phyloP scores from a whole-genome alignment of 768 basidiomycete species.

The Mycena crocata region DNA sequence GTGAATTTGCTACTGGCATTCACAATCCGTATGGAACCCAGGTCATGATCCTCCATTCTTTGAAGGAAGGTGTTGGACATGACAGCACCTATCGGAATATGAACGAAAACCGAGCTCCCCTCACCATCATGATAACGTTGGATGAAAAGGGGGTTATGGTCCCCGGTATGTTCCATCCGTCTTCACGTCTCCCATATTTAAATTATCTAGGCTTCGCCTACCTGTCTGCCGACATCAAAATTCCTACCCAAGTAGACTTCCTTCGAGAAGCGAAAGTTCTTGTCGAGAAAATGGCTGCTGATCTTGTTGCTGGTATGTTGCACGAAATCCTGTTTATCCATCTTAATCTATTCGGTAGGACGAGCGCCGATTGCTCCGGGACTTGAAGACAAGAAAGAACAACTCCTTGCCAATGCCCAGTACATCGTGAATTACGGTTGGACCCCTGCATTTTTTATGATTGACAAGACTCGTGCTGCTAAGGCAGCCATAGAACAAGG shows the following conservation, averaged over 20 bases:
- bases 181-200: neutral
- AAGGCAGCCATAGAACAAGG: constrained; percentile 10
- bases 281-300: constrained; percentile 18
- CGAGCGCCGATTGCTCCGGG: neutral
- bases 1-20: constrained; percentile 13
- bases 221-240: constrained; percentile 1
- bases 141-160: constrained; percentile 21
- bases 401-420: neutral
- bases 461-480: constrained; percentile 25
- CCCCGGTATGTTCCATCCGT: constrained; percentile 16
- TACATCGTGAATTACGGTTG: constrained; percentile 15
- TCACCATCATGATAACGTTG: constrained; percentile 25
- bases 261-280: constrained; percentile 13
- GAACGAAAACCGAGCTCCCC: constrained; percentile 31
- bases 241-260: neutral
- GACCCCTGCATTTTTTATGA: constrained; percentile 27
- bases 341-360: neutral
- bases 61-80: constrained; percentile 15
- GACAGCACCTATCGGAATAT: constrained; percentile 27
- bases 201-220: constrained; percentile 4
- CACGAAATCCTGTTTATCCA: neutral
- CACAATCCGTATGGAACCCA: constrained; percentile 10
- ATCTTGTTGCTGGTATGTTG: constrained; percentile 9
- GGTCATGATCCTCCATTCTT: neutral
- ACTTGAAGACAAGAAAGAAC: neutral